A percentile compares a stretch with the other conserved stretches of the same genome.
These are phyloP conservation scores for Backusella mclennaniae DNA, from an alignment of 192 early-diverging fungal genomes.

Conservation along the genomic window DNA sequence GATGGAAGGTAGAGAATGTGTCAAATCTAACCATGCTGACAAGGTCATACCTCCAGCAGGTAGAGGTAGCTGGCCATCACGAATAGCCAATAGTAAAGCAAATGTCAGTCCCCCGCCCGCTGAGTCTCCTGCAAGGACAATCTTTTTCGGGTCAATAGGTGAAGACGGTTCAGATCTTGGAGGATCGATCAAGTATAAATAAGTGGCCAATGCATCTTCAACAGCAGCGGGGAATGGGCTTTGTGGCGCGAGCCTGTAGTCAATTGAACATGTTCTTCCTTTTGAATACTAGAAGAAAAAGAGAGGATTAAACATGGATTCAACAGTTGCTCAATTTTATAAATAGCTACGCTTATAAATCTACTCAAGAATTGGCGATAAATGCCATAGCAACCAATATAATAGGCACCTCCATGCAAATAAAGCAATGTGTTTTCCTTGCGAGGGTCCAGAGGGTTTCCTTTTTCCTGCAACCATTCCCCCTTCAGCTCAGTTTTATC, in stretches of 20 bases:
- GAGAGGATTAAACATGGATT: not conserved
- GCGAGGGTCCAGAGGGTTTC: slow-evolving; percentile 1
- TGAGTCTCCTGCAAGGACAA: slow-evolving; percentile 69
- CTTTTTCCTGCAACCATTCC: slow-evolving; percentile 42
- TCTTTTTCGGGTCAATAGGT: slow-evolving; percentile 49
- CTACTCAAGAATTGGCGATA: slow-evolving; percentile 43
- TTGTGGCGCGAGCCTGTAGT: slow-evolving; percentile 83
- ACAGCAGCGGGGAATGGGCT: slow-evolving; percentile 79
- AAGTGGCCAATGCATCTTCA: slow-evolving; percentile 78
- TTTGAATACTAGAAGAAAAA: slow-evolving; percentile 15
- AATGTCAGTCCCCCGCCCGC: slow-evolving; percentile 65
- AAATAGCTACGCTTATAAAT: slow-evolving; percentile 45
- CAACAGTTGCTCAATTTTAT: not conserved
- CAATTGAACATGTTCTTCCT: slow-evolving; percentile 34
- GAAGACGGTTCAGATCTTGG: slow-evolving; percentile 41
- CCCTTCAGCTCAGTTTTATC: slow-evolving; percentile 22
- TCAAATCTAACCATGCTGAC: slow-evolving; percentile 67
- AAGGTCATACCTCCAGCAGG: slow-evolving; percentile 54
- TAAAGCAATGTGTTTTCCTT: slow-evolving; percentile 66
- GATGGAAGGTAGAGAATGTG: slow-evolving; percentile 47
- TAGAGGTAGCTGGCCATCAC: slow-evolving; percentile 53
- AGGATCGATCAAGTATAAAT: slow-evolving; percentile 59
- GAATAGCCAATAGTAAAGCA: slow-evolving; percentile 53
- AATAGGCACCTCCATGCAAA: slow-evolving; percentile 76
- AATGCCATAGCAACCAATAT: slow-evolving; percentile 34